These are phyloP conservation scores for Gossypium sturtianum DNA, from an alignment of 345 rosid species.

Conservation along the genomic window DNA sequence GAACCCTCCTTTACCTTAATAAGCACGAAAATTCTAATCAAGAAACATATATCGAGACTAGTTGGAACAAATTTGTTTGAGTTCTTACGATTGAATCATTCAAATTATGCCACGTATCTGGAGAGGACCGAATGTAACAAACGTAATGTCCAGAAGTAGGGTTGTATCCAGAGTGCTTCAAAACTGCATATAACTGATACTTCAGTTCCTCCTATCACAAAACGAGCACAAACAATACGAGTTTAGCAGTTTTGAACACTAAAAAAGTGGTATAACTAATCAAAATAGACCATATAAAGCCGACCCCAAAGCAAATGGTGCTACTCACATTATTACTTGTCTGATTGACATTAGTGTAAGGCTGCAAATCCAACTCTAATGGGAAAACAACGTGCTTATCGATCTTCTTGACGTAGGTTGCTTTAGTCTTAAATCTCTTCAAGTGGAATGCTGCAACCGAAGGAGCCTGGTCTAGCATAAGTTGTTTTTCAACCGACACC, in stretches of 20 bases:
- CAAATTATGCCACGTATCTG: slow-evolving; percentile 12
- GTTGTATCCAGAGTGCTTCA: slow-evolving; percentile 13
- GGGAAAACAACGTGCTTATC: slow-evolving; percentile 73
- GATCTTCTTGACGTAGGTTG: slow-evolving; percentile 58
- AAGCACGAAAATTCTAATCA: background rate
- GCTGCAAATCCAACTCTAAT: slow-evolving; percentile 69
- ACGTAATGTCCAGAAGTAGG: slow-evolving; percentile 18
- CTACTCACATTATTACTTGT: slow-evolving; percentile 39
- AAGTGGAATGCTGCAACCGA: slow-evolving; percentile 65
- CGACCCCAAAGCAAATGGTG: background rate
- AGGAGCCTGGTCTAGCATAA: slow-evolving; percentile 64
- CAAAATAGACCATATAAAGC: background rate
- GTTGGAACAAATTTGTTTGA: background rate
- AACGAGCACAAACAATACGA: background rate
- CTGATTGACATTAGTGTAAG: slow-evolving; percentile 36
- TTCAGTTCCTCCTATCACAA: slow-evolving; percentile 11
- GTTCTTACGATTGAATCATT: slow-evolving; percentile 18
- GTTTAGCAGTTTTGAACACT: background rate
- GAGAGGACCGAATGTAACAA: slow-evolving; percentile 9
- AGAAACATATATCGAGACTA: background rate
- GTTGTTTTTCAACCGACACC: slow-evolving; percentile 71
- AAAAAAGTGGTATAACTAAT: background rate
- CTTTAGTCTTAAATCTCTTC: slow-evolving; percentile 84
- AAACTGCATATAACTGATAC: slow-evolving; percentile 16
- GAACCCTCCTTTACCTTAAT: background rate